These are phyloP conservation scores for Eimeria praecox DNA, from an alignment of 169 alveolate genomes.

Conservation along the genomic window DNA sequence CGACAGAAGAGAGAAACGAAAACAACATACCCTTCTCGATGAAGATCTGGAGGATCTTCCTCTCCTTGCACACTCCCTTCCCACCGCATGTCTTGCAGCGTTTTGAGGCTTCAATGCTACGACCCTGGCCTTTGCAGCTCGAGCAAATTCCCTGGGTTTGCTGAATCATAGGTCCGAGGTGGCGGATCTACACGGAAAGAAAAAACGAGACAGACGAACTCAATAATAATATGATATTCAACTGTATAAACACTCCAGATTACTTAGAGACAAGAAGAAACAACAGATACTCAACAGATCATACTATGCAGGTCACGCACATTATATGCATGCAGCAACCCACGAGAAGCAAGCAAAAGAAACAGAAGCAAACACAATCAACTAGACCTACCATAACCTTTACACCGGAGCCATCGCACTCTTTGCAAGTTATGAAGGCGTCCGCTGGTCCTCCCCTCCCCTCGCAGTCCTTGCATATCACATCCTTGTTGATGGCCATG, in stretches of 20 bases:
- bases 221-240: no score
- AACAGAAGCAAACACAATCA: neutral
- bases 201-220: neutral
- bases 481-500: constrained; percentile 95
- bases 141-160: constrained; percentile 92
- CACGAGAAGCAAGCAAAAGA: neutral
- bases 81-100: constrained; percentile 94
- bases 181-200: constrained; percentile 67
- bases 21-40: constrained; percentile 95
- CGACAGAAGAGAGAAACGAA: no score
- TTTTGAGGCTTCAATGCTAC: constrained; percentile 91
- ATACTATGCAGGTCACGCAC: neutral
- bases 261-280: no score
- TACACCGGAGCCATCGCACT: constrained; percentile 97
- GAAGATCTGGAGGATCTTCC: constrained; percentile 95
- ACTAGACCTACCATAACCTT: constrained; percentile 75
- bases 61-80: constrained; percentile 92
- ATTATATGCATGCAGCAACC: neutral
- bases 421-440: constrained; percentile 94
- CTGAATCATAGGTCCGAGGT: constrained; percentile 87
- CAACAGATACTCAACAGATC: no score
- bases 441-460: constrained; percentile 98
- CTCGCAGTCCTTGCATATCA: constrained; percentile 96
- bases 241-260: neutral
- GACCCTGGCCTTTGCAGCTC: constrained; percentile 94